These are phyloP conservation scores for Verticillium nubilum DNA, from an alignment of 2,329 filamentous ascomycete species.

Conservation along the genomic window DNA sequence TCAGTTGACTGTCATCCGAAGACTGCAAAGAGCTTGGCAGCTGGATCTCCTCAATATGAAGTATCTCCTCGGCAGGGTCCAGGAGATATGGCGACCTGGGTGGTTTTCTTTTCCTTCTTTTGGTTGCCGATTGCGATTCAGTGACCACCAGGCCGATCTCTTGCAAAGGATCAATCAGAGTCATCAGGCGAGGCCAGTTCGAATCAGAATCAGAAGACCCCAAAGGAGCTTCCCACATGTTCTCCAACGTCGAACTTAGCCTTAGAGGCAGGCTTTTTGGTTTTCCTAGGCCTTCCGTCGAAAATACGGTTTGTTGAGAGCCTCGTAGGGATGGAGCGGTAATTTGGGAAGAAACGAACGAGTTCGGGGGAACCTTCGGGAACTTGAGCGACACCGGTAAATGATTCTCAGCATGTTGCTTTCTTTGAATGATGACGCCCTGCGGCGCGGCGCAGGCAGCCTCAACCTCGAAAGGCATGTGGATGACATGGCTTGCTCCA, in stretches of 20 bases:
- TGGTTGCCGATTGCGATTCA: conserved; percentile 37
- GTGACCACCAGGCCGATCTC: conserved; percentile 80
- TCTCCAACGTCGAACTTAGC: conserved; percentile 49
- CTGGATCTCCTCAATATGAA: conserved; percentile 69
- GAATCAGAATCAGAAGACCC: conserved; percentile 46
- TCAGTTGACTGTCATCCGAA: conserved; percentile 45
- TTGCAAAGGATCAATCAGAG: conserved; percentile 76
- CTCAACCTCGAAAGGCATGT: conserved; percentile 93
- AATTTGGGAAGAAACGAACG: conserved; percentile 69
- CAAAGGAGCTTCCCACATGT: conserved; percentile 50
- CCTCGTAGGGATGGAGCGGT: conserved; percentile 43
- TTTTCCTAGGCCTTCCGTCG: conserved; percentile 49
- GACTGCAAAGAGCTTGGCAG: conserved; percentile 39
- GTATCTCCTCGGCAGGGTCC: conserved; percentile 71
- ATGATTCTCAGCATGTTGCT: conserved; percentile 47
- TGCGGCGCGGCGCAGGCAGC: conserved; percentile 75
- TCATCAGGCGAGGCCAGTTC: conserved; percentile 71
- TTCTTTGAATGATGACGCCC: conserved; percentile 83
- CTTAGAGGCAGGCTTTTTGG: conserved; percentile 49
- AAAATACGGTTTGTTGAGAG: conserved; percentile 49
- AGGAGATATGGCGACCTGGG: conserved; percentile 51
- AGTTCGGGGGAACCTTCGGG: conserved; percentile 68
- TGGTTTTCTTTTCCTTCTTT: conserved; percentile 27
- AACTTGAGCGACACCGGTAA: conserved; percentile 50
- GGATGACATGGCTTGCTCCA: conserved; percentile 81